A percentile compares a stretch with the other conserved stretches of the same genome.
These are phyloP conservation scores for Bryum argenteum DNA, from an alignment of 225 moss, liverwort and hornwort genomes.

Conservation along the genomic window DNA sequence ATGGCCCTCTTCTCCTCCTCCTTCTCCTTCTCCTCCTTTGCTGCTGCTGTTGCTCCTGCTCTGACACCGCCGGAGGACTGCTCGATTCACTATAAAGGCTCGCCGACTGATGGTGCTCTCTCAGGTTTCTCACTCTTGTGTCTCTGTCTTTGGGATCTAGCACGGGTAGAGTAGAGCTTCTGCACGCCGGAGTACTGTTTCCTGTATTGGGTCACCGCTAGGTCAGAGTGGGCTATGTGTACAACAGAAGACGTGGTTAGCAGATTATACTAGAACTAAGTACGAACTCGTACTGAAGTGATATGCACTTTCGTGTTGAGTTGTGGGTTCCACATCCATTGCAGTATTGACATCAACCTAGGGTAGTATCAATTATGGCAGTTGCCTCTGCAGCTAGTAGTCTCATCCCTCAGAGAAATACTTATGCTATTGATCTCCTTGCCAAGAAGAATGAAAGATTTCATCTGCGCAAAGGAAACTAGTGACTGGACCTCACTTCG, in stretches of 20 bases:
- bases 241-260: not conserved
- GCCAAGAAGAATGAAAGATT: conserved; percentile 29
- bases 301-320: not conserved
- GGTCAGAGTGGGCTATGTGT: too few relatives aligned
- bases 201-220: too few relatives aligned
- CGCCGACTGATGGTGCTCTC: too few relatives aligned
- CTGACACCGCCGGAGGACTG: conserved; percentile 20
- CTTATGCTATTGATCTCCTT: conserved; percentile 23
- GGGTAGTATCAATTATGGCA: conserved; percentile 6
- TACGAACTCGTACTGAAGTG: not conserved
- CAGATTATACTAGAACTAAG: not conserved
- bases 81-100: too few relatives aligned
- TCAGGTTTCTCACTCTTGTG: too few relatives aligned
- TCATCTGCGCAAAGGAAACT: not conserved
- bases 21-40: too few relatives aligned
- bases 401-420: not conserved
- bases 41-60: not conserved
- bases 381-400: not conserved
- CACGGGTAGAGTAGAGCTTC: not conserved
- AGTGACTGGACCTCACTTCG: not conserved
- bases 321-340: not conserved
- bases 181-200: not conserved
- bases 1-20: too few relatives aligned
- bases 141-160: too few relatives aligned
- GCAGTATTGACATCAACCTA: too few relatives aligned